Percentiles rank a stretch among this genome's conserved stretches.
phyloP scores from a whole-genome alignment of 2,329 filamentous ascomycete genomes.

The Ambrosiella beaveri region DNA sequence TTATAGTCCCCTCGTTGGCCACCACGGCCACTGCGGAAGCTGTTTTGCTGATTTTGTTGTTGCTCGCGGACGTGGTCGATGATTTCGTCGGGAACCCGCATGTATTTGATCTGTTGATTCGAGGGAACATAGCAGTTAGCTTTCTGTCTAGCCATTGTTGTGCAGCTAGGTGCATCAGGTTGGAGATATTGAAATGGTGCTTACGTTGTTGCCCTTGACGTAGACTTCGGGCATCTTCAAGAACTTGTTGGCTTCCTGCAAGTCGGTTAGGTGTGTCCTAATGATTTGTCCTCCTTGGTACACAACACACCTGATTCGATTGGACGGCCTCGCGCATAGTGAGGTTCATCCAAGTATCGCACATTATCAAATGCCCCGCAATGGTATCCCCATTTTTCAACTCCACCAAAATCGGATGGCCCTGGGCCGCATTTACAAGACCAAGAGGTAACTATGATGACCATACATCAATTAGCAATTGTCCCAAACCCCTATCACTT shows the following conservation, averaged over 20 bases:
- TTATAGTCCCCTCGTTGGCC: conserved; percentile 40
- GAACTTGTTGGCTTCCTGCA: conserved; percentile 87
- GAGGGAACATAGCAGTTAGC: background rate
- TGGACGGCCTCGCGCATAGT: conserved; percentile 95
- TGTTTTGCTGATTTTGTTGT: conserved; percentile 52
- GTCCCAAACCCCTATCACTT: background rate
- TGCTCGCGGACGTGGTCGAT: conserved; percentile 88
- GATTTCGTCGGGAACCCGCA: conserved; percentile 90
- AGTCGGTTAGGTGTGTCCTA: background rate
- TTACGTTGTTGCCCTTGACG: conserved; percentile 89
- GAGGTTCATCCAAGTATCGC: conserved; percentile 99
- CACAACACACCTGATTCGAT: conserved; percentile 53
- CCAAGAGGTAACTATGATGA: conserved; percentile 48
- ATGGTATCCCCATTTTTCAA: conserved; percentile 95
- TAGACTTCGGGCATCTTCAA: conserved; percentile 85
- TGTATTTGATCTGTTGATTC: conserved; percentile 76
- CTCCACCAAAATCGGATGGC: conserved; percentile 94
- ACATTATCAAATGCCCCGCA: conserved; percentile 88
- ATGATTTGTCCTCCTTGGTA: conserved; percentile 13
- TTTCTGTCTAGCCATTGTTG: background rate
- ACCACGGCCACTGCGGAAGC: conserved; percentile 48
- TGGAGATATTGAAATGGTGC: conserved; percentile 19
- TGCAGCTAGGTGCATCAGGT: background rate
- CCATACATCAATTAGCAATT: background rate
- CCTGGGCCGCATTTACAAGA: conserved; percentile 85